A percentile compares a stretch with the other conserved stretches of the same genome.
phyloP scores from a whole-genome alignment of 2,329 filamentous ascomycete genomes.

The Tolypocladium nubicola region DNA sequence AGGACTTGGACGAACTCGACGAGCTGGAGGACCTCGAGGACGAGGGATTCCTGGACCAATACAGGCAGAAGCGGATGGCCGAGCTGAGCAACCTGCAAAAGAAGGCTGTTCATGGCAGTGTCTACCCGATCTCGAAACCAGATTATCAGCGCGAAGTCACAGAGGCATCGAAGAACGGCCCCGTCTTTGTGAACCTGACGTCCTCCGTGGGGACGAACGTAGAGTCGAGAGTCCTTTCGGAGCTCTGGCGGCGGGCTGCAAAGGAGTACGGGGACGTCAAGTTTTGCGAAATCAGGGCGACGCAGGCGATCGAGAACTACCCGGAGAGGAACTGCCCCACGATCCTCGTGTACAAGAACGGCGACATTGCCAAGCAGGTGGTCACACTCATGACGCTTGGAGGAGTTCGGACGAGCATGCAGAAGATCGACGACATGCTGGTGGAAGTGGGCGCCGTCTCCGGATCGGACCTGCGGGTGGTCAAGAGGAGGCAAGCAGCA shows the following conservation, averaged over 20 bases:
- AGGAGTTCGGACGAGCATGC: slow-evolving; percentile 59
- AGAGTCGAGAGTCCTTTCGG: slow-evolving; percentile 72
- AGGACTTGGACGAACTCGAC: slow-evolving; percentile 86
- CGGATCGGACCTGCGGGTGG: slow-evolving; percentile 67
- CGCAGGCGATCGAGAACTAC: slow-evolving; percentile 93
- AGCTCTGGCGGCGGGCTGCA: slow-evolving; percentile 79
- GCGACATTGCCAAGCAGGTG: slow-evolving; percentile 82
- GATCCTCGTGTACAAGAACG: slow-evolving; percentile 83
- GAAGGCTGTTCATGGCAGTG: slow-evolving; percentile 74
- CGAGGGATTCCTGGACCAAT: slow-evolving; percentile 79
- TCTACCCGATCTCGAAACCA: slow-evolving; percentile 89
- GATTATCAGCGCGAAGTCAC: slow-evolving; percentile 90
- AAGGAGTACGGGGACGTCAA: slow-evolving; percentile 86
- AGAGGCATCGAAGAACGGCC: slow-evolving; percentile 65
- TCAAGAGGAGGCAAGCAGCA: slow-evolving; percentile 47
- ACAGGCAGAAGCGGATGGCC: slow-evolving; percentile 76
- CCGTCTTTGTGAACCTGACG: slow-evolving; percentile 70
- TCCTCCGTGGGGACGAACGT: slow-evolving; percentile 69
- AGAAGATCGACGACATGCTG: slow-evolving; percentile 71
- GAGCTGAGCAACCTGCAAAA: slow-evolving; percentile 69
- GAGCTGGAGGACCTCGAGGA: slow-evolving; percentile 95
- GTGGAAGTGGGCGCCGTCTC: slow-evolving; percentile 74
- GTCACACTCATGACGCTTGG: slow-evolving; percentile 77
- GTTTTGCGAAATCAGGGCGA: slow-evolving; percentile 89
- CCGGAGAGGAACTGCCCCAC: slow-evolving; percentile 93